These are phyloP conservation scores for Paraglomus brasilianum DNA, from an alignment of 192 early-diverging fungal genomes.

Conservation along the genomic window DNA sequence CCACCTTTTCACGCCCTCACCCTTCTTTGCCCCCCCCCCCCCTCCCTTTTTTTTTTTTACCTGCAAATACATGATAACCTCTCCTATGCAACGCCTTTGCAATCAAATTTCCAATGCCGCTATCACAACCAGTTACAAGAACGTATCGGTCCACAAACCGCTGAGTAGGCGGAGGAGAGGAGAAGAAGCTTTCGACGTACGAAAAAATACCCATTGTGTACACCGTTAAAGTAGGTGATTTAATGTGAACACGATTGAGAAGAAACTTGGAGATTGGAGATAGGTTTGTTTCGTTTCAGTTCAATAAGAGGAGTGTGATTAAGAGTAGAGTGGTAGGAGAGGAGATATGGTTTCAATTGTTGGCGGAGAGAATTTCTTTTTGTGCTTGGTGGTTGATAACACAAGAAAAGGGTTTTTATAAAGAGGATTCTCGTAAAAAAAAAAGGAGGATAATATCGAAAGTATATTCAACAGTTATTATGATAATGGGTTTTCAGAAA, in stretches of 20 bases:
- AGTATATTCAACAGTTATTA: too few relatives aligned
- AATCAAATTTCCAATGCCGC: conserved; percentile 30
- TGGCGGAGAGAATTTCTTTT: too few relatives aligned
- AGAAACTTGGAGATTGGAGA: background rate
- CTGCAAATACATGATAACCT: conserved; percentile 30
- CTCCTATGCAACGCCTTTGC: conserved; percentile 30
- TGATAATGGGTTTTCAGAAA: too few relatives aligned
- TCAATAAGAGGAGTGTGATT: background rate
- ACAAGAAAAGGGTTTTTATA: too few relatives aligned
- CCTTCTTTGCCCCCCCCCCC: too few relatives aligned
- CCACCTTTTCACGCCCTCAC: too few relatives aligned
- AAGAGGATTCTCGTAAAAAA: too few relatives aligned
- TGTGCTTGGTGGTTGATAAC: too few relatives aligned
- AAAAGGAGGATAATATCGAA: too few relatives aligned
- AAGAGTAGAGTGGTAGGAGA: background rate
- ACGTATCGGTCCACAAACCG: conserved; percentile 29
- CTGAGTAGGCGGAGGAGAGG: conserved; percentile 21
- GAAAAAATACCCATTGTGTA: conserved; percentile 26
- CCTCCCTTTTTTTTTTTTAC: background rate
- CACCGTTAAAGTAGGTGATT: too few relatives aligned
- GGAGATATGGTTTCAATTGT: too few relatives aligned
- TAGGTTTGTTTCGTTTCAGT: conserved; percentile 5
- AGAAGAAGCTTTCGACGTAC: conserved; percentile 28
- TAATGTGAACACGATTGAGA: background rate
- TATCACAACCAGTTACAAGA: conserved; percentile 31